Evolutionary conservation across 2,329 filamentous ascomycete species (phyloP), one percentile per base, ranked within the genome.

Genomic region (Ceratocystis alfenasii): DNA sequence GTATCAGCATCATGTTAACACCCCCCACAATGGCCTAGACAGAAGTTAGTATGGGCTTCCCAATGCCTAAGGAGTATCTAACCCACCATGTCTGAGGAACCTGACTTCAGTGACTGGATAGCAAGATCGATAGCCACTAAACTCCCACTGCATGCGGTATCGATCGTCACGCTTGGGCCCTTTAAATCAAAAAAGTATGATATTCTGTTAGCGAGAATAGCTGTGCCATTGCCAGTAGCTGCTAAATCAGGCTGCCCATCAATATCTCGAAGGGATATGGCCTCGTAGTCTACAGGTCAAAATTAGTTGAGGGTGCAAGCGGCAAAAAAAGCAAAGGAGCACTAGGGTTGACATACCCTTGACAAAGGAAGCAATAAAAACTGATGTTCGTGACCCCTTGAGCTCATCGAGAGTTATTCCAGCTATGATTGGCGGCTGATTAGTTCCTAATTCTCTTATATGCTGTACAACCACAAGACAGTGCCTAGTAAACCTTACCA

Each of bases 61-160:
- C 15, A 20, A 20, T 5, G 15, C 4, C 50, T 8, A 33, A 48
- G 22, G 8, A 8, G 33, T 12, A 12, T 10, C 33, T 3, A 10
- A 66, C 36, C 28, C 22, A 28, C 46, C 72, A 66, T 69, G 75
- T 79, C 46, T 78, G 68, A 3, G 74, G 64, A 62, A 17, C 65
- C 75, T 0, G 76, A 75, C 60, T 83, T 63, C n/a, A 68, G 25
- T 5, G 62, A 79, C 63, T 81, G 79, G 20, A 78, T 78, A 1
- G 80, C 82, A 44, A 81, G 72, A 69, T 85, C 79, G 2, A 85
- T 75, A 0, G 80, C 79, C 3, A 83, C 78, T 22, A 85, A 74
- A 62, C 79, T 81, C 10, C 78, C 79, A 28, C 81, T 84, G 71
- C 83, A 86, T 22, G 81, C 83, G 0, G 83, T 85, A 64, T 85